phyloP scores from a whole-genome alignment of 208 protist genomes.

The Entamoeba histolytica region DNA sequence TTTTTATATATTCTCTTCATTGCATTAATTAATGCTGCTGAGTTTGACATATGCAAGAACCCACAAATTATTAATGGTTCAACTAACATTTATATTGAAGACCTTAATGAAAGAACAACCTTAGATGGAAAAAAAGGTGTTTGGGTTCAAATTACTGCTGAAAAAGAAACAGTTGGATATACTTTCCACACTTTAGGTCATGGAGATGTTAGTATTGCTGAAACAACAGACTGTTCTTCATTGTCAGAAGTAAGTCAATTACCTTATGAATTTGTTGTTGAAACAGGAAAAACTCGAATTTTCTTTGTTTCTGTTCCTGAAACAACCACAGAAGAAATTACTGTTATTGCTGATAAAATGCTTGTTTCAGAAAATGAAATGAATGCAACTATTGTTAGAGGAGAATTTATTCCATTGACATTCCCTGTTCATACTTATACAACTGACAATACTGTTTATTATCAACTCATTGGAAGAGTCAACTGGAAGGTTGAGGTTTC shows the following conservation, averaged over 20 bases:
- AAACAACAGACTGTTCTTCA: background rate
- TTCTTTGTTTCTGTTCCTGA: background rate
- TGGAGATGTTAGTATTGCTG: background rate
- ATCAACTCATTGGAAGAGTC: background rate
- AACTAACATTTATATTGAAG: background rate
- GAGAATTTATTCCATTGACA: background rate
- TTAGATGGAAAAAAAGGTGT: background rate
- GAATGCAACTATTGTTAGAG: background rate
- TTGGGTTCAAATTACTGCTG: background rate
- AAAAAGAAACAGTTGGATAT: background rate
- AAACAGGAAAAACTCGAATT: background rate
- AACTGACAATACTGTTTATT: background rate
- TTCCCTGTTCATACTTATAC: background rate
- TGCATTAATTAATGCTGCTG: background rate
- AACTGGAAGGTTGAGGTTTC: background rate
- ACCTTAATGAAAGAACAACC: background rate
- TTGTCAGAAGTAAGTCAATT: background rate
- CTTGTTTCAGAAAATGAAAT: background rate
- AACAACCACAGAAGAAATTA: background rate
- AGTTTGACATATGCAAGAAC: background rate
- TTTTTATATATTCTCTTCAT: too few species aligned
- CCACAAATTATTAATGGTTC: background rate
- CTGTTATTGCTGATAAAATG: background rate
- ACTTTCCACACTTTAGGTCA: background rate
- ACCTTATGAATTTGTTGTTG: background rate